A percentile compares a stretch with the other conserved stretches of the same genome.
Evolutionary conservation across 163 green algal genomes (phyloP).

Genomic region (Scenedesmus sp.): DNA sequence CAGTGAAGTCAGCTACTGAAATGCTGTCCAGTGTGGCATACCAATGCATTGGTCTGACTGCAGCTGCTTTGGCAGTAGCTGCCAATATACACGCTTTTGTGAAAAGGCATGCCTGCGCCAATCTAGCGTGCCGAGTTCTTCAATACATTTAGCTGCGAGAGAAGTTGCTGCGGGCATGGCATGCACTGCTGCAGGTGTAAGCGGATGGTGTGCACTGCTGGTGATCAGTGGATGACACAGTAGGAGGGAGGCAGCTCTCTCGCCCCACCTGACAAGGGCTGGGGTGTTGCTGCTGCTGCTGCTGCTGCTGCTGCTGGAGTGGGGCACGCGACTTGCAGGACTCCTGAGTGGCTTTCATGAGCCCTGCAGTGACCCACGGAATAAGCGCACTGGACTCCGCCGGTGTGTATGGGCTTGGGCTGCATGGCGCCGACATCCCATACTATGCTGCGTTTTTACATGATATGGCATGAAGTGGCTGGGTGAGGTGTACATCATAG

Average conservation of each 20-base stretch:
- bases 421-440: too few relatives aligned
- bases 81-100: too few relatives aligned
- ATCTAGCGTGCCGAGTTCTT: too few relatives aligned
- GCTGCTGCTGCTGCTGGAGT: too few relatives aligned
- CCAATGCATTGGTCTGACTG: too few relatives aligned
- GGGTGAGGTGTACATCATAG: too few relatives aligned
- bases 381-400: too few relatives aligned
- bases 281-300: neutral
- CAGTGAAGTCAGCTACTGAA: neutral
- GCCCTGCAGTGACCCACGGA: conserved; percentile 20
- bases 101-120: too few relatives aligned
- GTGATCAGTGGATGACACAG: neutral
- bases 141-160: too few relatives aligned
- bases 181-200: neutral
- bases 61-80: too few relatives aligned
- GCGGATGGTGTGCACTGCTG: neutral
- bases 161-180: neutral
- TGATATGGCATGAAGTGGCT: too few relatives aligned
- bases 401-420: neutral
- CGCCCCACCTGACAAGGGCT: neutral
- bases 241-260: neutral
- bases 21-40: neutral
- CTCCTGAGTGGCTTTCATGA: conserved; percentile 39
- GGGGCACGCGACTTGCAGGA: conserved; percentile 46
- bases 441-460: too few relatives aligned